A percentile compares a stretch with the other conserved stretches of the same genome.
phyloP scores from a whole-genome alignment of 192 early-diverging fungal genomes.

The Backusella westeae region DNA sequence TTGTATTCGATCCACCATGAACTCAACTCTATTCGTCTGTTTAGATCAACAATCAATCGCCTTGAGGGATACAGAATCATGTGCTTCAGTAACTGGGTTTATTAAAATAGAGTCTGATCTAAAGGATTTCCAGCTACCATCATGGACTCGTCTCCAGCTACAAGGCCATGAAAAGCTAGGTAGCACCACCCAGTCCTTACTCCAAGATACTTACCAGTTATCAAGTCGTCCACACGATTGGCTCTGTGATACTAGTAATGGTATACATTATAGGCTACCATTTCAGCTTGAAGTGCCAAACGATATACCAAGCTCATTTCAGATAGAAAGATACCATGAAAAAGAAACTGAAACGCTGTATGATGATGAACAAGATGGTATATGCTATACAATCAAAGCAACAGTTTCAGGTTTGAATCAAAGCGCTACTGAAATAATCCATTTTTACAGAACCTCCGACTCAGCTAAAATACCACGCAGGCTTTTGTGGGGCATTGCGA shows the following conservation, averaged over 20 bases:
- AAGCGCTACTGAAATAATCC: neutral
- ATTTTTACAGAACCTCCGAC: constrained; percentile 6
- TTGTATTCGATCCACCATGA: neutral
- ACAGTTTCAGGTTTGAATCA: constrained; percentile 2
- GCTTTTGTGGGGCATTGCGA: constrained; percentile 11
- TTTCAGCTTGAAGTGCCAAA: neutral
- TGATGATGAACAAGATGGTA: neutral
- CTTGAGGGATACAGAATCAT: neutral
- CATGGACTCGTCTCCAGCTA: neutral
- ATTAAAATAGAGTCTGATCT: neutral
- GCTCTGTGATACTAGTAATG: neutral
- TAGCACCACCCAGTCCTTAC: neutral
- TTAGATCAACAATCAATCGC: neutral
- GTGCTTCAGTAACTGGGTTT: neutral
- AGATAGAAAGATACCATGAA: neutral
- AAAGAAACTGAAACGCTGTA: neutral
- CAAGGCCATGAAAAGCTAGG: neutral
- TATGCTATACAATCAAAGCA: neutral
- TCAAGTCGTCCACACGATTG: neutral
- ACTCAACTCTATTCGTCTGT: neutral
- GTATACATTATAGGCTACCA: neutral
- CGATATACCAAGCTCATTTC: neutral
- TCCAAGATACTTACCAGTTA: neutral
- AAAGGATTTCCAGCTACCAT: neutral
- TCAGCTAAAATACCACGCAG: neutral